Conservation (phyloP, 495 filamentous ascomycete species). For the Stereocaulon alpinum region DNA sequence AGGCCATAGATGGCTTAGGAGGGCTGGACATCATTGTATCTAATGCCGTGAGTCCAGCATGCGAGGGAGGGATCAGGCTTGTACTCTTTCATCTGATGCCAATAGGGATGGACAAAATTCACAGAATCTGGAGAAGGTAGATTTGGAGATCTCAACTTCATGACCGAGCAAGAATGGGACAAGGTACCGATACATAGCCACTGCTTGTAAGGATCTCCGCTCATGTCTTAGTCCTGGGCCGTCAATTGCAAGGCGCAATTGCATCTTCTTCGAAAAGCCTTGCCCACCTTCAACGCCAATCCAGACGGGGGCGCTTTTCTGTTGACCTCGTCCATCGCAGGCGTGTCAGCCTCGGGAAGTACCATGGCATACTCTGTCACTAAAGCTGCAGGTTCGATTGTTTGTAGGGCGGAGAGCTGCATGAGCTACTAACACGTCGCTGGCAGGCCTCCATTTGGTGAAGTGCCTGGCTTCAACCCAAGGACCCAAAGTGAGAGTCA, state of each 20-base stretch:
- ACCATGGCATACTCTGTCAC: slow-evolving; percentile 57
- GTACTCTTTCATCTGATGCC: not conserved
- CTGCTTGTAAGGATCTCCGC: not conserved
- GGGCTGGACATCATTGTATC: slow-evolving; percentile 61
- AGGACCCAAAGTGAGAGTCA: slow-evolving; percentile 54
- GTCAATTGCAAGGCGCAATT: slow-evolving; percentile 60
- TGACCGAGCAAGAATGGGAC: slow-evolving; percentile 60
- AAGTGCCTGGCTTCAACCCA: slow-evolving; percentile 59
- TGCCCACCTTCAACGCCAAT: slow-evolving; percentile 58
- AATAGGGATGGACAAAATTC: slow-evolving; percentile 58
- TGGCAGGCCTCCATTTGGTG: slow-evolving; percentile 53
- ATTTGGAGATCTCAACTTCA: slow-evolving; percentile 53
- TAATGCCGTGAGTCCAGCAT: slow-evolving; percentile 51
- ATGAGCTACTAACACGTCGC: not conserved
- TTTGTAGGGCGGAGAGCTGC: slow-evolving; percentile 5
- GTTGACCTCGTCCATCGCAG: slow-evolving; percentile 57
- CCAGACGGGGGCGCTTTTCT: slow-evolving; percentile 59
- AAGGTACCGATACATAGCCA: slow-evolving; percentile 33
- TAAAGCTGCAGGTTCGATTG: slow-evolving; percentile 46
- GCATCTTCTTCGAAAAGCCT: slow-evolving; percentile 50
- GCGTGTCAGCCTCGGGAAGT: slow-evolving; percentile 39
- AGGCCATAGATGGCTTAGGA: slow-evolving; percentile 48
- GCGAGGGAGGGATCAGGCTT: too few species aligned
- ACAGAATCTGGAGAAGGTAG: slow-evolving; percentile 24
- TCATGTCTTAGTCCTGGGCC: slow-evolving; percentile 44